Conservation (phyloP, 257 asterid genomes). For the Nicotiana sylvestris region DNA sequence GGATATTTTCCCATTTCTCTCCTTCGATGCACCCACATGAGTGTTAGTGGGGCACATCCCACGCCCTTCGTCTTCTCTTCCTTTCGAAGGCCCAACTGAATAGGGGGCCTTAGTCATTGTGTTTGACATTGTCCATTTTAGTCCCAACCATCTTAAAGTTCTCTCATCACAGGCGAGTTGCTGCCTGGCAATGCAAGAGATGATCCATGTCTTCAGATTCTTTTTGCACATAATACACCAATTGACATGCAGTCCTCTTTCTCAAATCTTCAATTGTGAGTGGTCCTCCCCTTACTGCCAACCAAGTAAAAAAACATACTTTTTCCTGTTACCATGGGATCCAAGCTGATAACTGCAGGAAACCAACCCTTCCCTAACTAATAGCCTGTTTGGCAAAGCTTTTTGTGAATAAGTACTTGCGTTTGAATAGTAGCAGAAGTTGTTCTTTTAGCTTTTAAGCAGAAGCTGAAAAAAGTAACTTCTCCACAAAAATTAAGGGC, state of each 20-base stretch:
- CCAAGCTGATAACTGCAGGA: neutral
- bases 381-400: no score
- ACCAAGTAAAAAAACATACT: neutral
- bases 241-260: neutral
- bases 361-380: neutral
- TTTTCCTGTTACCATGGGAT: neutral
- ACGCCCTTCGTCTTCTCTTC: neutral
- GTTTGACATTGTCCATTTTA: neutral
- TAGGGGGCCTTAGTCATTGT: neutral
- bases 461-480: no score
- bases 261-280: neutral
- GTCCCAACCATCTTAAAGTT: neutral
- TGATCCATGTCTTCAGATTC: neutral
- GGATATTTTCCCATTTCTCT: neutral
- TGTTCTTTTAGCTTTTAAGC: no score
- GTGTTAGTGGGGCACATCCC: neutral
- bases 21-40: neutral
- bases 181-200: neutral
- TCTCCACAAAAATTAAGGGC: no score
- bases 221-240: neutral
- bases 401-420: no score
- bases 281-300: neutral
- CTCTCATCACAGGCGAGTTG: neutral
- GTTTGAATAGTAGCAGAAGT: no score
- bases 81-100: neutral